Evolutionary conservation across 1,139 yeast genomes (phyloP), one percentile per base, ranked within the genome.

Genomic region (Nakaseomyces glabratus): DNA sequence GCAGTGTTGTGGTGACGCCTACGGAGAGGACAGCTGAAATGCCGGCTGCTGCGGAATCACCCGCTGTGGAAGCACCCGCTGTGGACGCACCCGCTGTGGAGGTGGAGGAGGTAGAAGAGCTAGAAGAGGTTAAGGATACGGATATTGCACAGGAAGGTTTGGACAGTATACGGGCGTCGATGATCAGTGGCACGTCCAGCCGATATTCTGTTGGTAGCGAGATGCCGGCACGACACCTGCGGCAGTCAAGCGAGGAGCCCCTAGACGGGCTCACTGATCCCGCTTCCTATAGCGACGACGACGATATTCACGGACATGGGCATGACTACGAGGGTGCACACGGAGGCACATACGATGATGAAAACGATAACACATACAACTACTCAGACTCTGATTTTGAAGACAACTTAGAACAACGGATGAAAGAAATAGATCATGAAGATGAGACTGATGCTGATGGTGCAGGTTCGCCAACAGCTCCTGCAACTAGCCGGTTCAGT

Each of bases 311-410:
- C 8, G 36, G 22, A 4, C 31, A 24, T n/a, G 35, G 35, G 10
- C 15, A 33, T 8, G 26, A 24, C 13, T 21, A 35, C 24, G 18
- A 31, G 11, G 9, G 10, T 5, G 14, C 28, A 9, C n/a, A n/a
- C n/a, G n/a, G n/a, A n/a, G n/a, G 35, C 20, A 11, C 29, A 31
- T 12, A 32, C 37, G 16, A 17, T 5, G 15, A 17, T n/a, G 7
- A 17, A 2, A 26, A 26, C 15, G 24, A 43, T 16, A 44, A 45
- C 16, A 47, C 42, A 8, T 52, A 53, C 41, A 53, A 48, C 24
- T 56, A 56, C 33, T 54, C 59, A 4, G 60, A 56, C 38, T 54
- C 59, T 7, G 60, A 56, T 35, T 56, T 56, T 38, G 60, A 56
- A 40, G 60, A 56, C 20, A 48, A 52, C 31, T 36, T 56, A 23